Percentiles rank a stretch among this genome's conserved stretches.
Conservation (phyloP, 164 flowering plant species). For the Pachysandra terminalis region DNA sequence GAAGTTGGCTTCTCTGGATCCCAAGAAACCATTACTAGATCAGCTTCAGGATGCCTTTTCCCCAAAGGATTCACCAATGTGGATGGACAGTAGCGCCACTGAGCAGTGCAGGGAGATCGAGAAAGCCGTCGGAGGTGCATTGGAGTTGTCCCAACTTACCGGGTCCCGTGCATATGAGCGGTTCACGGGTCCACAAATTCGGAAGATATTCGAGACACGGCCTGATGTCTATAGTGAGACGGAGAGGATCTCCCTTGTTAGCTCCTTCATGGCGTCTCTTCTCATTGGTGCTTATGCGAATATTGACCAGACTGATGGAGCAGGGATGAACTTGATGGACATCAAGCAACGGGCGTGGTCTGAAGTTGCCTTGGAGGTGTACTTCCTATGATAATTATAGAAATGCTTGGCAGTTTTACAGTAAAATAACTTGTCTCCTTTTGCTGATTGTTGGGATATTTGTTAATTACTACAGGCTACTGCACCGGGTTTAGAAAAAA, state of each 20-base stretch:
- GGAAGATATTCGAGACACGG: slow-evolving; percentile 61
- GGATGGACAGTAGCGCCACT: slow-evolving; percentile 99
- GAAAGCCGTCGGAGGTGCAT: slow-evolving; percentile 80
- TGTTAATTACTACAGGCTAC: slow-evolving; percentile 58
- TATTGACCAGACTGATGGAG: slow-evolving; percentile 91
- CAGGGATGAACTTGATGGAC: slow-evolving; percentile 99
- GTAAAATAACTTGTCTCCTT: background rate
- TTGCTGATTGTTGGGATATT: slow-evolving; percentile 2
- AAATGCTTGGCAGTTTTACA: too few relatives aligned
- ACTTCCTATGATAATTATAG: background rate
- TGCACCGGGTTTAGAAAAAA: slow-evolving; percentile 79
- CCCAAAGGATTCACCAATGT: slow-evolving; percentile 72
- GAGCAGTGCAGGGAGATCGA: slow-evolving; percentile 81
- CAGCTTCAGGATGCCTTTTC: slow-evolving; percentile 75
- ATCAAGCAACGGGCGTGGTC: slow-evolving; percentile 58
- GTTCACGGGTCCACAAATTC: slow-evolving; percentile 87
- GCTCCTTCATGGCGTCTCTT: slow-evolving; percentile 94
- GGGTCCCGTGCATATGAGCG: slow-evolving; percentile 91
- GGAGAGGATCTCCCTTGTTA: slow-evolving; percentile 93
- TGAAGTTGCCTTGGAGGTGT: slow-evolving; percentile 48
- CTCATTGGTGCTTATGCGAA: slow-evolving; percentile 74
- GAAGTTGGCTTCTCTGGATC: slow-evolving; percentile 55
- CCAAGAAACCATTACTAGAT: slow-evolving; percentile 46
- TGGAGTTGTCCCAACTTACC: slow-evolving; percentile 67
- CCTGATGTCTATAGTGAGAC: slow-evolving; percentile 66